These are phyloP conservation scores for Saccharomyces hybrid DNA, from an alignment of 1,139 yeast species.

Conservation along the genomic window DNA sequence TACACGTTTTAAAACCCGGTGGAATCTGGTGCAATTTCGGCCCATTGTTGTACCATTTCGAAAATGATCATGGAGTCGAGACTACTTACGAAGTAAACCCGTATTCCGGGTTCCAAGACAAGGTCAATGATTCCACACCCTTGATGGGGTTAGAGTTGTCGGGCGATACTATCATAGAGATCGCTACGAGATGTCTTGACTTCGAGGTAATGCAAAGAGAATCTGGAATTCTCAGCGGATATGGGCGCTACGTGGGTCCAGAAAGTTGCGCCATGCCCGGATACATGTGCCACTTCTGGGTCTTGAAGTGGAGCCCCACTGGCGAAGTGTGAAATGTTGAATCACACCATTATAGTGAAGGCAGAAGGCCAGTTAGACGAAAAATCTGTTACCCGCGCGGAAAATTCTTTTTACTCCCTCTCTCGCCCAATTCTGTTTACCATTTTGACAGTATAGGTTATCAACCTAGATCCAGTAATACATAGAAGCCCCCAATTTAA, in stretches of 20 bases:
- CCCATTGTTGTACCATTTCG: conserved; percentile 82
- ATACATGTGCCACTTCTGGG: conserved; percentile 15
- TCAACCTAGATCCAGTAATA: background rate
- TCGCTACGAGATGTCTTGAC: conserved; percentile 6
- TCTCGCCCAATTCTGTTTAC: background rate
- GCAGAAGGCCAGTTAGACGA: background rate
- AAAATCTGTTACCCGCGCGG: background rate
- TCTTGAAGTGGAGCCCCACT: conserved; percentile 5
- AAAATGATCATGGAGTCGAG: conserved; percentile 38
- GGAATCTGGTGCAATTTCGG: conserved; percentile 83
- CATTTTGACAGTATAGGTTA: background rate
- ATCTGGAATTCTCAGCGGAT: conserved; percentile 7
- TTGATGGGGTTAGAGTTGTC: conserved; percentile 14
- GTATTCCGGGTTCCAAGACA: conserved; percentile 8
- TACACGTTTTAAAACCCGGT: conserved; percentile 42
- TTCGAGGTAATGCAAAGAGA: conserved; percentile 8
- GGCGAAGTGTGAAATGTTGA: background rate
- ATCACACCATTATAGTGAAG: background rate
- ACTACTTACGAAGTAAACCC: conserved; percentile 10
- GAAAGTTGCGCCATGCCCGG: conserved; percentile 9
- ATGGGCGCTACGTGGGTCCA: conserved; percentile 8
- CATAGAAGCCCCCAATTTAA: background rate
- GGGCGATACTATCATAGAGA: conserved; percentile 9
- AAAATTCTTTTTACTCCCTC: conserved; percentile 1
- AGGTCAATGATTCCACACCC: conserved; percentile 7